Evolutionary conservation across 73 alveolate genomes (phyloP).

Genomic region (Paraurostyla sp.): DNA sequence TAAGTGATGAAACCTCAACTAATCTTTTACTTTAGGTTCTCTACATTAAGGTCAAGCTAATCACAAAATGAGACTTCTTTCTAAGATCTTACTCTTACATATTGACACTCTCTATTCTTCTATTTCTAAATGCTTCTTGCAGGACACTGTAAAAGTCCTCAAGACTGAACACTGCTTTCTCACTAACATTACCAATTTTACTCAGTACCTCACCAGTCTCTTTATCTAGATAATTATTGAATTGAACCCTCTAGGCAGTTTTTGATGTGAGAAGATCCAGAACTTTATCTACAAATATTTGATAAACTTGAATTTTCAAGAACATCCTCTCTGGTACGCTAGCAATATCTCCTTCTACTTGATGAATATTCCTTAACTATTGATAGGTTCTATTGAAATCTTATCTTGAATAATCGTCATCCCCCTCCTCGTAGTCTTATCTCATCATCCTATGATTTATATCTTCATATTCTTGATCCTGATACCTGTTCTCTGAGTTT

Average conservation of each 20-base stretch:
- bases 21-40: background rate
- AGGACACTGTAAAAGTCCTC: constrained; percentile 56
- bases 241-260: background rate
- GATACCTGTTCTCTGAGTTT: constrained; percentile 7
- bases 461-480: constrained; percentile 30
- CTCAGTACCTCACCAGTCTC: constrained; percentile 45
- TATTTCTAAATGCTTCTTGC: constrained; percentile 44
- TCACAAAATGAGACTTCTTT: constrained; percentile 53
- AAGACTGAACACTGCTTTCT: constrained; percentile 10
- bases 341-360: background rate
- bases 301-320: background rate
- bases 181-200: background rate
- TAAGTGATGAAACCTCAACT: background rate
- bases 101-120: constrained; percentile 21
- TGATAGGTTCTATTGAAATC: no score
- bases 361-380: background rate
- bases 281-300: constrained; percentile 23
- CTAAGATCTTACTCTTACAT: constrained; percentile 45
- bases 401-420: background rate
- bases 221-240: constrained; percentile 1
- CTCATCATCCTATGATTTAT: background rate
- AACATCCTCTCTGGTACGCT: constrained; percentile 2
- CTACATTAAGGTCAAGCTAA: constrained; percentile 11
- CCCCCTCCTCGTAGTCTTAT: background rate
- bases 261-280: background rate